Base-by-base conservation (phyloP, 306 rosid genomes). In the Pyrus pyrifolia region DNA sequence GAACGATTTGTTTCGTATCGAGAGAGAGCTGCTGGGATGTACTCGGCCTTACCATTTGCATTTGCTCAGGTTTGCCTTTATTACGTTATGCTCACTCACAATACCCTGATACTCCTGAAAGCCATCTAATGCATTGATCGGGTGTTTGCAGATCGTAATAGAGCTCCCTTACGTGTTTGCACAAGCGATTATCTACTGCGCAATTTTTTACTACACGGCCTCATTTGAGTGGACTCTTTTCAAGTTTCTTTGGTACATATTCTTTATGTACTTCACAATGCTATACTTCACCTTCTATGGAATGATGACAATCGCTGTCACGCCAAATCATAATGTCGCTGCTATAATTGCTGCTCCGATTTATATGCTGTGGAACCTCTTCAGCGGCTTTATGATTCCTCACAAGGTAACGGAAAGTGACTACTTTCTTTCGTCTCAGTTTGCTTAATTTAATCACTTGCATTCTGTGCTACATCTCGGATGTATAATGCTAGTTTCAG, bases 341-440 rank as follows among this genome's bases (percentile, higher is more conserved):
- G 81, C 99, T 79, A 85, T 96, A 68, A 87, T 96, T 38, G 90
- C 93, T 80, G 99, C 98, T 83, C 99, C 99, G 65, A 92, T 93
- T 85, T 96, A 92, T 63, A 96, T 96, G 99, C 83, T 96, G 51
- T 96, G 99, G 99, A 96, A 96, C 89, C 97, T 96, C 64, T 96
- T 96, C 90, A 92, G 99, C 70, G 99, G 99, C 81, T 92, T 96
- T 76, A 96, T 96, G 99, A 91, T 96, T 85, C 99, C 99, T 80
- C 98, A 81, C 71, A 92, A 91, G 99, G 99, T 96, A 87, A 81
- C 77, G 60, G 59, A 73, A 51, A 76, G 22, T 71, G 27, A 68
- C 70, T 66, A 8, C 59, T 80, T 78, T 71, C 68, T 64, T 57
- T 77, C 63, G 13, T 64, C 44, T 64, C 31, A 58, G 62, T 58